phyloP scores from a whole-genome alignment of 2,329 filamentous ascomycete genomes.

The Parastagonospora nodorum region DNA sequence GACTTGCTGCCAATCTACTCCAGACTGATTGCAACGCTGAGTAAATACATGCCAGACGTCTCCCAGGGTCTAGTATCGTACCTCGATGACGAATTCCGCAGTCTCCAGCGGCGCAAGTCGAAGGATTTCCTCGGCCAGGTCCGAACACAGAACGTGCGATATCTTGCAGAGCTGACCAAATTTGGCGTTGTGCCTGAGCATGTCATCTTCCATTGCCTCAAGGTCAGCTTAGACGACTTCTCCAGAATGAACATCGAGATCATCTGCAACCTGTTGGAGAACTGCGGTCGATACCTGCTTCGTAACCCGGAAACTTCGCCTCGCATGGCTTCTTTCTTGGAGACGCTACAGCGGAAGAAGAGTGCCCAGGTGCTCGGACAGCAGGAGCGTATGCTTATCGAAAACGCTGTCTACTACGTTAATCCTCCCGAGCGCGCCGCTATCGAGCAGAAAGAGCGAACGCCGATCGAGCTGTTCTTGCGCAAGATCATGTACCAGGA shows the following conservation, averaged over 20 bases:
- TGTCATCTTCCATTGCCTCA: slow-evolving; percentile 97
- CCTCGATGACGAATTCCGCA: slow-evolving; percentile 94
- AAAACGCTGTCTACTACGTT: slow-evolving; percentile 97
- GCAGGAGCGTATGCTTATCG: slow-evolving; percentile 96
- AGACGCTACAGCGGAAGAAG: slow-evolving; percentile 95
- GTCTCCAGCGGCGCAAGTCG: slow-evolving; percentile 92
- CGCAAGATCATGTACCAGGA: slow-evolving; percentile 92
- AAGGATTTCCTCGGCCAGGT: slow-evolving; percentile 97
- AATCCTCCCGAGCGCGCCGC: slow-evolving; percentile 92
- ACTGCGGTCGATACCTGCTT: slow-evolving; percentile 91
- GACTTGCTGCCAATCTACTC: slow-evolving; percentile 91
- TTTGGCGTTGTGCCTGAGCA: slow-evolving; percentile 98
- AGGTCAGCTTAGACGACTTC: slow-evolving; percentile 96
- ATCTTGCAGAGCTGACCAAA: slow-evolving; percentile 95
- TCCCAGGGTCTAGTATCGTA: slow-evolving; percentile 89
- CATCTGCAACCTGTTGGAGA: slow-evolving; percentile 92
- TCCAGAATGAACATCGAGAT: slow-evolving; percentile 99
- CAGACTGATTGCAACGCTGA: slow-evolving; percentile 89
- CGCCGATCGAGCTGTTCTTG: slow-evolving; percentile 89
- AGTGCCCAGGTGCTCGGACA: slow-evolving; percentile 92
- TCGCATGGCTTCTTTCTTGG: slow-evolving; percentile 90
- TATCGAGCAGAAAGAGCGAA: slow-evolving; percentile 95
- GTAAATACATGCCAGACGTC: slow-evolving; percentile 93
- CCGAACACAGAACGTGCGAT: slow-evolving; percentile 92
- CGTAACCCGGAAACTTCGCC: slow-evolving; percentile 91